phyloP scores from a whole-genome alignment of 176 grass and related monocot species.

The Tillandsia fasciculata region DNA sequence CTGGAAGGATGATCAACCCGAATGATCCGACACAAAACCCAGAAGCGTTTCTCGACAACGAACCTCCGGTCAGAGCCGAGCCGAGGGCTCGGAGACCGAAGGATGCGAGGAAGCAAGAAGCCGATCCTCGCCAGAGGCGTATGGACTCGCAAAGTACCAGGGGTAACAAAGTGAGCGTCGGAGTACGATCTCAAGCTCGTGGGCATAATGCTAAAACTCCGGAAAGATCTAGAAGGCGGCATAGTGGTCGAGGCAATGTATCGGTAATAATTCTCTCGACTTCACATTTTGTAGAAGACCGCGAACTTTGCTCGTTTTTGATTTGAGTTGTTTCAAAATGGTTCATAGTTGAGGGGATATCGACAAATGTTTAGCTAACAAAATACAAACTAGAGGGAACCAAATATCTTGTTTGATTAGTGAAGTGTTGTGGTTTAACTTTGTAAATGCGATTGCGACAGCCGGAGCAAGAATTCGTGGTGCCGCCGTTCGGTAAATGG shows the following conservation, averaged over 20 bases:
- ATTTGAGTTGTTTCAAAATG: too few relatives aligned
- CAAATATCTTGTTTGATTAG: not conserved
- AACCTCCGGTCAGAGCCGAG: not conserved
- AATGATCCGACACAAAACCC: slow-evolving; percentile 17
- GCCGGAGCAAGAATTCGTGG: slow-evolving; percentile 6
- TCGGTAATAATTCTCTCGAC: not conserved
- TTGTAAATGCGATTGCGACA: not conserved
- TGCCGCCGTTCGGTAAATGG: slow-evolving; percentile 27
- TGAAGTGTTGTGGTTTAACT: not conserved
- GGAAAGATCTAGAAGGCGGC: not conserved
- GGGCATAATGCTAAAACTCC: not conserved
- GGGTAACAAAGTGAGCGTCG: not conserved
- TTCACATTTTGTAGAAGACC: not conserved
- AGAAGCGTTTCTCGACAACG: not conserved
- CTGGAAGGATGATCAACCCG: slow-evolving; percentile 13
- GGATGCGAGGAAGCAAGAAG: not conserved
- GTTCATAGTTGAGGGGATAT: too few relatives aligned
- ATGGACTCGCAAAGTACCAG: not conserved
- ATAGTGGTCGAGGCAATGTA: not conserved
- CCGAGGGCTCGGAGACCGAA: not conserved
- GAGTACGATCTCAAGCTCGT: not conserved
- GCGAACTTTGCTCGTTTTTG: too few relatives aligned
- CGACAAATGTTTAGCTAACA: not conserved
- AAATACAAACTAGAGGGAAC: not conserved
- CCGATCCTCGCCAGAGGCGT: not conserved